A percentile compares a stretch with the other conserved stretches of the same genome.
These are phyloP conservation scores for Azolla pinnata DNA, from an alignment of 75 land plant species.

Conservation along the genomic window DNA sequence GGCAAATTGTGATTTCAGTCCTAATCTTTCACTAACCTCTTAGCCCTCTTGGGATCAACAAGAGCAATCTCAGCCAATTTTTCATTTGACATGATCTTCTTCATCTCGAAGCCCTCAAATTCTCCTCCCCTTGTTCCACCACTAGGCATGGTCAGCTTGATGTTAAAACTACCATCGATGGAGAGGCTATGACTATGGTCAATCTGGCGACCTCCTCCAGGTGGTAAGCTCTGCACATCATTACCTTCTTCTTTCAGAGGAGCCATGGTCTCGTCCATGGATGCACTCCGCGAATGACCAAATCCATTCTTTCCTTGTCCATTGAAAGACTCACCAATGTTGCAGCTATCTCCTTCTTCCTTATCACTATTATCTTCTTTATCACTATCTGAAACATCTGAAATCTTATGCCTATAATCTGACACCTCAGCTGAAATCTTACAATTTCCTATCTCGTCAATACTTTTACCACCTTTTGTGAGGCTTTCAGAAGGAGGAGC, in stretches of 20 bases:
- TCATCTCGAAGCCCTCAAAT: constrained; percentile 51
- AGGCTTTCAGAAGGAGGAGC: too few species aligned
- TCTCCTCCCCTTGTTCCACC: too few species aligned
- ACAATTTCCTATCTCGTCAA: too few species aligned
- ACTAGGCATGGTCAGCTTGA: constrained; percentile 60
- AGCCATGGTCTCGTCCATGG: constrained; percentile 68
- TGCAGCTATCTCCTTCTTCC: constrained; percentile 43
- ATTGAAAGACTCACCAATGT: constrained; percentile 2
- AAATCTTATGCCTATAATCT: too few species aligned
- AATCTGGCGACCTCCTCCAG: constrained; percentile 17
- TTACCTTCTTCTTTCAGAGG: constrained; percentile 39
- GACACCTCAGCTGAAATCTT: too few species aligned
- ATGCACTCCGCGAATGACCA: constrained; percentile 54
- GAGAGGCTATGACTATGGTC: constrained; percentile 40
- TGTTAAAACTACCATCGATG: constrained; percentile 42
- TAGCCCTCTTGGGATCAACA: constrained; percentile 64
- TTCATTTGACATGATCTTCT: constrained; percentile 80
- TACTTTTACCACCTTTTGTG: too few species aligned
- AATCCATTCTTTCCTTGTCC: constrained; percentile 33
- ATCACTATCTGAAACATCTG: constrained; percentile 23
- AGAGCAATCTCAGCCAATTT: constrained; percentile 68
- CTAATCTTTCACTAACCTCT: constrained; percentile 37
- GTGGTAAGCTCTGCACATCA: constrained; percentile 29
- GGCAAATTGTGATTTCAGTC: constrained; percentile 5
- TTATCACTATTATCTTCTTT: constrained; percentile 63